Evolutionary conservation across 768 basidiomycete genomes (phyloP).

Genomic region (Cyclocybe aegerita): DNA sequence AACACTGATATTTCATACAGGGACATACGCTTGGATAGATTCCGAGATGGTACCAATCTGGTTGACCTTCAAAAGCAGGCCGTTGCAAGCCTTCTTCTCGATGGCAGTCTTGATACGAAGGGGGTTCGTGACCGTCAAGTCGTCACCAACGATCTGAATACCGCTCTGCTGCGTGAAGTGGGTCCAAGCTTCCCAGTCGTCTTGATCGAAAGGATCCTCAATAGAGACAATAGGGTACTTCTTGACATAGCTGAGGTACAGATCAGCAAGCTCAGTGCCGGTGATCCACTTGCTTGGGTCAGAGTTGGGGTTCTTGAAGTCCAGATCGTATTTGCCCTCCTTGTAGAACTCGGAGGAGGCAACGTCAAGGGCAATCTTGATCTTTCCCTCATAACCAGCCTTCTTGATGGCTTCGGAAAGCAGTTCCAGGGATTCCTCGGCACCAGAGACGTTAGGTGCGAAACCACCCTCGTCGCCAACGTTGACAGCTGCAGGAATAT

Average conservation of each 20-base stretch:
- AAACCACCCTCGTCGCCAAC: slow-evolving; percentile 99
- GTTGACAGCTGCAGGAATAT: slow-evolving; percentile 74
- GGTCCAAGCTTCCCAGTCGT: slow-evolving; percentile 98
- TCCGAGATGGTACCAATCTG: slow-evolving; percentile 99
- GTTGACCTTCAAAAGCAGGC: slow-evolving; percentile 97
- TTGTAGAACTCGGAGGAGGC: slow-evolving; percentile 99
- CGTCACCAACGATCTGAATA: slow-evolving; percentile 94
- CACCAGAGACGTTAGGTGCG: slow-evolving; percentile 95
- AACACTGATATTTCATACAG: background rate
- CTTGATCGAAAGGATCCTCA: slow-evolving; percentile 99
- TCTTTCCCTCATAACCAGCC: slow-evolving; percentile 97
- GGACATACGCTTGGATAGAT: slow-evolving; percentile 93
- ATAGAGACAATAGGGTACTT: slow-evolving; percentile 96
- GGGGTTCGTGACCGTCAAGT: slow-evolving; percentile 98
- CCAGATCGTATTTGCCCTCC: slow-evolving; percentile 98
- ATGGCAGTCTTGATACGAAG: slow-evolving; percentile 97
- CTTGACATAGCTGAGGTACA: slow-evolving; percentile 83
- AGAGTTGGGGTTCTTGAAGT: slow-evolving; percentile 99
- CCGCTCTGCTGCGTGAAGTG: slow-evolving; percentile 80
- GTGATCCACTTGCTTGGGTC: slow-evolving; percentile 96
- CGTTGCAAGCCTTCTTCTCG: slow-evolving; percentile 99
- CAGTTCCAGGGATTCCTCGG: slow-evolving; percentile 96
- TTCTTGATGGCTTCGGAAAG: slow-evolving; percentile 95
- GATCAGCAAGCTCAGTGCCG: slow-evolving; percentile 87
- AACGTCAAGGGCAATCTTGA: slow-evolving; percentile 98